phyloP scores from a whole-genome alignment of 116 monocot genomes.

The Zostera marina region DNA sequence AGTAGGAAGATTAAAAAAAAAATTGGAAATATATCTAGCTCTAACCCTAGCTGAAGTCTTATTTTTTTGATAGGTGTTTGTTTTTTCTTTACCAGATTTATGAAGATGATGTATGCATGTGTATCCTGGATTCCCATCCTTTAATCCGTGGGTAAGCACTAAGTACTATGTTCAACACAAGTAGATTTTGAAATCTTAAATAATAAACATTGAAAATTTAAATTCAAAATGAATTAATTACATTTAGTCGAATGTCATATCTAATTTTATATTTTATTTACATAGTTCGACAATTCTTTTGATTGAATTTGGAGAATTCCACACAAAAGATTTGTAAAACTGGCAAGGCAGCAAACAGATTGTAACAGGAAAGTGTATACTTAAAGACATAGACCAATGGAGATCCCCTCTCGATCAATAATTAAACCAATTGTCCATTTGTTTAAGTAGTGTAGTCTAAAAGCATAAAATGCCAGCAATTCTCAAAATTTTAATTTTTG shows the following conservation, averaged over 20 bases:
- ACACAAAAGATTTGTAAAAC: too few species aligned
- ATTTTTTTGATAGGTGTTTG: not conserved
- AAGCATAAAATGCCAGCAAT: too few species aligned
- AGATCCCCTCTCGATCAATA: too few species aligned
- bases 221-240: not conserved
- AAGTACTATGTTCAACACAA: not conserved
- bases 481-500: too few species aligned
- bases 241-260: not conserved
- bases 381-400: too few species aligned
- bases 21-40: not conserved
- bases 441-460: too few species aligned
- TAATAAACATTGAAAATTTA: not conserved
- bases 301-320: too few species aligned
- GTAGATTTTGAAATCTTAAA: conserved; percentile 1
- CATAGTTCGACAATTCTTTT: too few species aligned
- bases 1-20: not conserved
- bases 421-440: too few species aligned
- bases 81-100: conserved; percentile 47
- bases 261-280: not conserved
- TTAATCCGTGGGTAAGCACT: conserved; percentile 48
- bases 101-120: conserved; percentile 87
- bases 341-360: too few species aligned
- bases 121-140: conserved; percentile 88
- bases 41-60: not conserved
- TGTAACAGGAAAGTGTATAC: too few species aligned